Evolutionary conservation across 345 rosid genomes (phyloP).

Genomic region (Syzygium aqueum): DNA sequence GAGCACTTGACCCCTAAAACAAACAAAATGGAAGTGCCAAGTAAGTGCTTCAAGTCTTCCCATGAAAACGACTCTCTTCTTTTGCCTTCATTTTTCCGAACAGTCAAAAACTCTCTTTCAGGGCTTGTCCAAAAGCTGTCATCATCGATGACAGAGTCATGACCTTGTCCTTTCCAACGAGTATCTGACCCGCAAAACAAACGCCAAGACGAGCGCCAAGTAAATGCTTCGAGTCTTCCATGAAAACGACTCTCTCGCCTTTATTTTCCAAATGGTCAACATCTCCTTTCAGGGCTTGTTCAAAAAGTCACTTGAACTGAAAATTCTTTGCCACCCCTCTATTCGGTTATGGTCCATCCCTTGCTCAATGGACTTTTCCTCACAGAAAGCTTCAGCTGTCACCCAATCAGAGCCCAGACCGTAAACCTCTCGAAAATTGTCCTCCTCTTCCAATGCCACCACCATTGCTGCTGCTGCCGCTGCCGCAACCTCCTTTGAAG

Average conservation of each 20-base stretch:
- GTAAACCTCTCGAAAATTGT: too few species aligned
- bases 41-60: background rate
- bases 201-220: conserved; percentile 2
- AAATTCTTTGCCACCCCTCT: background rate
- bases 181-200: background rate
- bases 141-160: background rate
- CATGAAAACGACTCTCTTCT: background rate
- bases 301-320: background rate
- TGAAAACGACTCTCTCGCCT: background rate
- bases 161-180: background rate
- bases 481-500: background rate
- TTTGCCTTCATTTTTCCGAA: background rate
- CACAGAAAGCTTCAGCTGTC: background rate
- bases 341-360: background rate
- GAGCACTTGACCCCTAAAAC: background rate
- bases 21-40: background rate
- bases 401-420: too few species aligned
- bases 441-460: background rate
- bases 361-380: background rate
- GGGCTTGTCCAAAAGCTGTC: background rate
- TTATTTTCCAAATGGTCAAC: background rate
- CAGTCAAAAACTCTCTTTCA: background rate
- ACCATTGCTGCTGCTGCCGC: background rate
- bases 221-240: conserved; percentile 5
- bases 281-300: background rate